Percentiles rank a stretch among this genome's conserved stretches.
These are phyloP conservation scores for Capsella rubella DNA, from an alignment of 441 rosid species.

Conservation along the genomic window DNA sequence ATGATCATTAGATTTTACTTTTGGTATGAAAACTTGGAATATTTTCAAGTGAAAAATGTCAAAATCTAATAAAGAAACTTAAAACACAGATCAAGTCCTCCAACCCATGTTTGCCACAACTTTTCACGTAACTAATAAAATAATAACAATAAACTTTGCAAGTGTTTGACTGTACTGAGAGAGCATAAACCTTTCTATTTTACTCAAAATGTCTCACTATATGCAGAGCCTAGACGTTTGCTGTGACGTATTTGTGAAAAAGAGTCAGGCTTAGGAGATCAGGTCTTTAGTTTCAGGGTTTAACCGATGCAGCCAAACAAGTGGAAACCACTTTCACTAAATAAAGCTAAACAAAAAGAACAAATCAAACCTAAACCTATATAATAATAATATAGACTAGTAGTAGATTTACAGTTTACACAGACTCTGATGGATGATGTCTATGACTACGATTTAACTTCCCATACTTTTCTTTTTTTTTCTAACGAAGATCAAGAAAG, in stretches of 20 bases:
- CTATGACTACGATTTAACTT: conserved; percentile 38
- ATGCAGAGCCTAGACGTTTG: neutral
- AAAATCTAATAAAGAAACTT: neutral
- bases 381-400: neutral
- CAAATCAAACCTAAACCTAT: conserved; percentile 39
- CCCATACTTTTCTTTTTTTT: conserved; percentile 35
- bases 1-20: neutral
- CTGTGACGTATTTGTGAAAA: conserved; percentile 26
- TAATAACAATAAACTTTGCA: no score
- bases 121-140: no score
- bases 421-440: conserved; percentile 33
- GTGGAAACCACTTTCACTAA: conserved; percentile 40
- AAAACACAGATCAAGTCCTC: neutral
- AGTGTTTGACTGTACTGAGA: neutral
- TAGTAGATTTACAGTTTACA: conserved; percentile 19
- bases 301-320: conserved; percentile 34
- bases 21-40: neutral
- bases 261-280: conserved; percentile 5
- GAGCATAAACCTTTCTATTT: no score
- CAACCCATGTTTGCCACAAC: no score
- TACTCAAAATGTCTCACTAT: neutral
- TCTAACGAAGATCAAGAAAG: conserved; percentile 31
- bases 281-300: conserved; percentile 30
- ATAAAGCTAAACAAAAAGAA: conserved; percentile 44
- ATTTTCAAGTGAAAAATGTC: neutral